phyloP scores from a whole-genome alignment of 306 rosid genomes.

The Cucumis hystrix region DNA sequence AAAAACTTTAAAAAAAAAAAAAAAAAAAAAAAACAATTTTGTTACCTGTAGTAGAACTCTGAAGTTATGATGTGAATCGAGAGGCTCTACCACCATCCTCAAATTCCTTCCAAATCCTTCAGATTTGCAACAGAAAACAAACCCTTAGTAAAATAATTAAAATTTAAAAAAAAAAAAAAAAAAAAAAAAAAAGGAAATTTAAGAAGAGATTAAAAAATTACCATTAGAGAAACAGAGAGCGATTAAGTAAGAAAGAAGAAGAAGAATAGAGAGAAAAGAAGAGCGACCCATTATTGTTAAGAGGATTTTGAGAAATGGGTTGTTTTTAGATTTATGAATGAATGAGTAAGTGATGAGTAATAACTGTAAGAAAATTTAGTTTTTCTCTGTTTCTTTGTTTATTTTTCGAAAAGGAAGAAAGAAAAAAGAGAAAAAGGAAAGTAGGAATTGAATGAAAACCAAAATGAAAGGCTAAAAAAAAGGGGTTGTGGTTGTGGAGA shows the following conservation, averaged over 20 bases:
- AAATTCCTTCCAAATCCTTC: background rate
- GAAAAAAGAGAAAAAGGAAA: background rate
- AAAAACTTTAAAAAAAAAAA: background rate
- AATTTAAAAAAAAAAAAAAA: background rate
- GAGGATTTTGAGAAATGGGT: slow-evolving; percentile 15
- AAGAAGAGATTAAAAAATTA: slow-evolving; percentile 4
- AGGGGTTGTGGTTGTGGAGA: too few relatives aligned
- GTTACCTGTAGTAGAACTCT: background rate
- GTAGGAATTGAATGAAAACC: background rate
- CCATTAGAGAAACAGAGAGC: slow-evolving; percentile 38
- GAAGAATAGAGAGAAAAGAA: slow-evolving; percentile 29
- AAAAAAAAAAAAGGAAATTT: background rate
- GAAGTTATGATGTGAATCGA: background rate
- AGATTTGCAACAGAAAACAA: background rate
- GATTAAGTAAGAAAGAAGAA: slow-evolving; percentile 25
- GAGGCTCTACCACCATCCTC: background rate
- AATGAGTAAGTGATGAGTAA: background rate
- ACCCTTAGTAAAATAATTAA: background rate
- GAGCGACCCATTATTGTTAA: slow-evolving; percentile 32
- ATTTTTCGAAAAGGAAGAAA: too few relatives aligned
- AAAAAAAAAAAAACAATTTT: background rate
- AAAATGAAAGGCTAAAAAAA: background rate
- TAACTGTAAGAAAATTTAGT: background rate
- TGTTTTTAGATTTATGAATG: slow-evolving; percentile 2
- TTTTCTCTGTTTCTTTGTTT: background rate